Evolutionary conservation across 2,329 filamentous ascomycete species (phyloP).

Genomic region (Beauveria medogensis): DNA sequence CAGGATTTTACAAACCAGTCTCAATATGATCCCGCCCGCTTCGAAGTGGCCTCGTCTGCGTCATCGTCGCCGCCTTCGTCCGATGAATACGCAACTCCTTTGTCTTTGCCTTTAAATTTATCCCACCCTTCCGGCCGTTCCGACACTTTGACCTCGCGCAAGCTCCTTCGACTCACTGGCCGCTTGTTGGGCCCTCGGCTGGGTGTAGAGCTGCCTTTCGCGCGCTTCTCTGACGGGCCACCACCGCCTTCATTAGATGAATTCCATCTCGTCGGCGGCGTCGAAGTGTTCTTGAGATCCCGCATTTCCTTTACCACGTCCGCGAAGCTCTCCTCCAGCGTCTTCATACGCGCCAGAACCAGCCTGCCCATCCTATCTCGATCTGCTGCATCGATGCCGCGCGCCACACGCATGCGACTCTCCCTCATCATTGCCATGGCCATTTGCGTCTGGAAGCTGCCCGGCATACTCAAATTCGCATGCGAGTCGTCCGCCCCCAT

Average conservation of each 20-base stretch:
- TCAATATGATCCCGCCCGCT: constrained; percentile 37
- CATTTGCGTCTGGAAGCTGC: constrained; percentile 77
- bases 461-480: constrained; percentile 56
- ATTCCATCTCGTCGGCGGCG: constrained; percentile 41
- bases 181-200: constrained; percentile 22
- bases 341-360: constrained; percentile 85
- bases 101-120: constrained; percentile 34
- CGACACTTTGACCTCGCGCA: constrained; percentile 29
- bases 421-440: constrained; percentile 58
- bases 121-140: constrained; percentile 25
- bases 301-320: constrained; percentile 80
- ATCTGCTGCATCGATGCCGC: constrained; percentile 31
- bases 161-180: constrained; percentile 32
- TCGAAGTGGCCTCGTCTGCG: constrained; percentile 20
- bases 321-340: constrained; percentile 80
- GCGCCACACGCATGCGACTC: constrained; percentile 40
- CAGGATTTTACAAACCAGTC: background rate
- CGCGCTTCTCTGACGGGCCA: constrained; percentile 26
- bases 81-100: constrained; percentile 32
- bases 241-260: constrained; percentile 33
- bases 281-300: constrained; percentile 44
- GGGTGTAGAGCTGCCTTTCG: constrained; percentile 18
- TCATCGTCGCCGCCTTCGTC: constrained; percentile 27
- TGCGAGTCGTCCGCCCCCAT: constrained; percentile 51
- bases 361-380: constrained; percentile 68